These are phyloP conservation scores for Amanita brunnescens DNA, from an alignment of 768 basidiomycete genomes.

Conservation along the genomic window DNA sequence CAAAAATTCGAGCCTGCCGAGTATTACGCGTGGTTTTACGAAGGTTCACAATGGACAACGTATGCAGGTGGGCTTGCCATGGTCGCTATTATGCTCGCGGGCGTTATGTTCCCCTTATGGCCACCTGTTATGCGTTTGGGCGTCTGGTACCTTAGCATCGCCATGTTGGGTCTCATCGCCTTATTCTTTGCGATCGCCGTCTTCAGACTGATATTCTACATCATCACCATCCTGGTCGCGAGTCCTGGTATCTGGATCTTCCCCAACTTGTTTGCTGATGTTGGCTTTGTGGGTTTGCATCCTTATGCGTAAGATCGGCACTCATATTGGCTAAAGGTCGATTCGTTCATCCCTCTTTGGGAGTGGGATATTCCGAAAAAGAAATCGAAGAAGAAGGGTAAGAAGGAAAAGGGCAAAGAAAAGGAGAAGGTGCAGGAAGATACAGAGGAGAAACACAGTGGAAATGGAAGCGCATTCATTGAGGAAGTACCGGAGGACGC, in stretches of 20 bases:
- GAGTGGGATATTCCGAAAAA: constrained; percentile 90
- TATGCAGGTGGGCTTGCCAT: constrained; percentile 86
- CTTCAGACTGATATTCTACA: constrained; percentile 86
- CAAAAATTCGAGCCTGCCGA: constrained; percentile 70
- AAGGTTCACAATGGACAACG: constrained; percentile 88
- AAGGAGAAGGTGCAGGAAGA: constrained; percentile 22
- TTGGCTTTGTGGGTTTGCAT: constrained; percentile 78
- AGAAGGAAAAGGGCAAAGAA: constrained; percentile 30
- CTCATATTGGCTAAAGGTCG: constrained; percentile 53
- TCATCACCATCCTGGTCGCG: constrained; percentile 79
- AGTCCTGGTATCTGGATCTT: constrained; percentile 98
- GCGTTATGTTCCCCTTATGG: constrained; percentile 99
- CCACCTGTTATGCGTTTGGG: constrained; percentile 87
- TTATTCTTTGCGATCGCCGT: constrained; percentile 88
- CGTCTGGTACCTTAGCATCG: constrained; percentile 92
- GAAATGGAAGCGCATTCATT: constrained; percentile 32
- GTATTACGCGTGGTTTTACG: constrained; percentile 97
- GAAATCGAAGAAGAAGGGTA: constrained; percentile 46
- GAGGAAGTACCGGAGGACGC: constrained; percentile 40
- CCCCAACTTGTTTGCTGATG: constrained; percentile 95
- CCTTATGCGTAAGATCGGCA: neutral
- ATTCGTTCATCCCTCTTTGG: constrained; percentile 95
- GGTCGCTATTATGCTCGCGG: constrained; percentile 90
- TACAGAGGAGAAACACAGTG: constrained; percentile 34
- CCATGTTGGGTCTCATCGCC: constrained; percentile 78